Evolutionary conservation across 2,329 filamentous ascomycete genomes (phyloP).

Genomic region (Pochonia chlamydosporia): DNA sequence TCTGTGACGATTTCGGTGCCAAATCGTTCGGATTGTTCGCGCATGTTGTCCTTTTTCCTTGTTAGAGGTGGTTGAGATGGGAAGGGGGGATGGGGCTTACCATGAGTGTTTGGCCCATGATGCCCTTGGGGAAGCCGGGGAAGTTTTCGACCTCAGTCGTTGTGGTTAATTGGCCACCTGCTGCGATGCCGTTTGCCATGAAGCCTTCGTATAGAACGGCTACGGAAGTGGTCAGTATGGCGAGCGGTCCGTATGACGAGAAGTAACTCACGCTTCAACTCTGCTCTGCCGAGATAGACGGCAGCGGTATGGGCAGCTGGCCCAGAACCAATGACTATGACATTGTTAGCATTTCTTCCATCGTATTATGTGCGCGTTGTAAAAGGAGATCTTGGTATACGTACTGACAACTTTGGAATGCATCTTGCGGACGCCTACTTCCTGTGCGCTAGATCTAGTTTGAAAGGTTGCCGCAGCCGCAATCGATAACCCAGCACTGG

Average conservation of each 20-base stretch:
- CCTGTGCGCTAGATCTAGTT: slow-evolving; percentile 12
- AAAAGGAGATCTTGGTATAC: slow-evolving; percentile 40
- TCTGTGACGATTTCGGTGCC: slow-evolving; percentile 91
- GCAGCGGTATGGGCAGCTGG: slow-evolving; percentile 96
- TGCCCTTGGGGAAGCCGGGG: slow-evolving; percentile 85
- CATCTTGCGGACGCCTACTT: slow-evolving; percentile 56
- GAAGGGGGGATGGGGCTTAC: too few species aligned
- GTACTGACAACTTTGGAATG: slow-evolving; percentile 88
- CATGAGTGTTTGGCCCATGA: slow-evolving; percentile 87
- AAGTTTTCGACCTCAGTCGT: slow-evolving; percentile 99
- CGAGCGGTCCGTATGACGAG: neutral
- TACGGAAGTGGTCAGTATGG: slow-evolving; percentile 20
- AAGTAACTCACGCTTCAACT: slow-evolving; percentile 66
- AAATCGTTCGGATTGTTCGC: slow-evolving; percentile 82
- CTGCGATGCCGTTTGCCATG: slow-evolving; percentile 92
- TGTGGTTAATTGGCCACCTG: slow-evolving; percentile 93
- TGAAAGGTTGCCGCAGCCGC: slow-evolving; percentile 62
- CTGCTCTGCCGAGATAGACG: slow-evolving; percentile 90
- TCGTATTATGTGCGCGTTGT: neutral
- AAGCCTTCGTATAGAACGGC: slow-evolving; percentile 96
- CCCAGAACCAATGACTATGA: slow-evolving; percentile 77
- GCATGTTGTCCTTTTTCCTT: slow-evolving; percentile 93
- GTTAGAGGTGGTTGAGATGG: too few species aligned
- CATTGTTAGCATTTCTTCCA: neutral
- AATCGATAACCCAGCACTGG: slow-evolving; percentile 67